phyloP scores from a whole-genome alignment of 1,284 basidiomycete genomes.

The Lentinula novae-zelandiae region DNA sequence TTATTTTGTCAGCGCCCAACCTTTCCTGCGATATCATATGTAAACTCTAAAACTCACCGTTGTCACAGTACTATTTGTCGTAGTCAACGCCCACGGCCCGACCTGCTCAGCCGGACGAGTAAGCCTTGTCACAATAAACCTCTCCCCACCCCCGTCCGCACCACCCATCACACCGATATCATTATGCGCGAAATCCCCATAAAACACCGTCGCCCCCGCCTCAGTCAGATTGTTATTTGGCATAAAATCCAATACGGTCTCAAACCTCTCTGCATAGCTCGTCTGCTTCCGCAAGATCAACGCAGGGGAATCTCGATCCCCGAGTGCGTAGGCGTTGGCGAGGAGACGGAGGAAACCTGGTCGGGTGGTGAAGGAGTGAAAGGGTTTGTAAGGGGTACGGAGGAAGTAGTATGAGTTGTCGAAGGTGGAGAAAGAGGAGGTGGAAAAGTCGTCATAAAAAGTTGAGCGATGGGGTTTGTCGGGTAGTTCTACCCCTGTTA shows the following conservation, averaged over 20 bases:
- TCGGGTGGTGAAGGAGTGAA: slow-evolving; percentile 30
- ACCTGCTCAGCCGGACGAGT: slow-evolving; percentile 29
- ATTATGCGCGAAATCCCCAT: slow-evolving; percentile 33
- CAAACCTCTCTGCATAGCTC: slow-evolving; percentile 31
- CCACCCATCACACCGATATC: slow-evolving; percentile 30
- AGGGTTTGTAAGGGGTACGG: slow-evolving; percentile 32
- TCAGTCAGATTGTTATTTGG: slow-evolving; percentile 27
- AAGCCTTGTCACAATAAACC: slow-evolving; percentile 26
- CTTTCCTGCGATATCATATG: too few relatives aligned
- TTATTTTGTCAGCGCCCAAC: too few relatives aligned
- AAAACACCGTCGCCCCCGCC: slow-evolving; percentile 32
- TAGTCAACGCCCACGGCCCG: slow-evolving; percentile 32
- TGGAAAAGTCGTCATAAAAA: slow-evolving; percentile 21
- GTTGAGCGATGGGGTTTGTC: slow-evolving; percentile 22
- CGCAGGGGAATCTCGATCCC: slow-evolving; percentile 33
- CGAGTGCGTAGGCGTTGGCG: slow-evolving; percentile 31
- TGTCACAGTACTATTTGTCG: slow-evolving; percentile 28
- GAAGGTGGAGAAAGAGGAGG: slow-evolving; percentile 25
- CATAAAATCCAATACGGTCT: slow-evolving; percentile 28
- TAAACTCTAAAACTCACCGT: slow-evolving; percentile 19
- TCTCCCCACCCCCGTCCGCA: slow-evolving; percentile 12
- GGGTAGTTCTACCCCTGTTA: slow-evolving; percentile 21
- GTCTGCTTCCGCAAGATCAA: slow-evolving; percentile 34
- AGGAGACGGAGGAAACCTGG: slow-evolving; percentile 27
- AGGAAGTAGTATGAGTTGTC: slow-evolving; percentile 33